Conservation (phyloP, 1,139 yeast species). For the Lodderomyces jiufengensis region DNA sequence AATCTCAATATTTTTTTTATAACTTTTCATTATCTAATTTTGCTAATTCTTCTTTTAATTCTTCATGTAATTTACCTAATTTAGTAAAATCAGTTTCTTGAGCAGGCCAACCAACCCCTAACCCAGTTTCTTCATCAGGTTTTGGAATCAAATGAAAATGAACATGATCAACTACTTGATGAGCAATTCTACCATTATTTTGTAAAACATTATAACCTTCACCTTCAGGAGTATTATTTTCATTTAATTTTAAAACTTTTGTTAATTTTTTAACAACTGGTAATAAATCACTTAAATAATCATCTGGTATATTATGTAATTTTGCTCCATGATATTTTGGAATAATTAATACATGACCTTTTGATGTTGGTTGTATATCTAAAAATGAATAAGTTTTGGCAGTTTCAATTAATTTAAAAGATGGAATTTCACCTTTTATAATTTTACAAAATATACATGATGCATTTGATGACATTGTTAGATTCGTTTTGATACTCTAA, state of each 20-base stretch:
- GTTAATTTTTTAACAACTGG: conserved; percentile 88
- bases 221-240: conserved; percentile 50
- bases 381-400: conserved; percentile 75
- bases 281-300: conserved; percentile 73
- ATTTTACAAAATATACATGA: conserved; percentile 88
- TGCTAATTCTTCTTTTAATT: conserved; percentile 53
- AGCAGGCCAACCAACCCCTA: conserved; percentile 92
- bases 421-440: conserved; percentile 91
- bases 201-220: conserved; percentile 85
- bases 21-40: conserved; percentile 22
- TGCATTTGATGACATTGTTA: conserved; percentile 12
- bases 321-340: conserved; percentile 93
- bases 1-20: conserved; percentile 11
- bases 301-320: conserved; percentile 89
- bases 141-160: conserved; percentile 97
- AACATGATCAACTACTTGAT: conserved; percentile 91
- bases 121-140: conserved; percentile 63
- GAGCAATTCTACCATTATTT: conserved; percentile 91
- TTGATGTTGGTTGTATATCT: conserved; percentile 88
- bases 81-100: conserved; percentile 68
- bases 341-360: conserved; percentile 82
- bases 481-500: not conserved
- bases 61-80: conserved; percentile 62
- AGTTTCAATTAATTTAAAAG: conserved; percentile 83
- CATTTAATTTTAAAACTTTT: conserved; percentile 60